phyloP scores from a whole-genome alignment of 2,329 filamentous ascomycete genomes.

The Epichloe gansuensis region DNA sequence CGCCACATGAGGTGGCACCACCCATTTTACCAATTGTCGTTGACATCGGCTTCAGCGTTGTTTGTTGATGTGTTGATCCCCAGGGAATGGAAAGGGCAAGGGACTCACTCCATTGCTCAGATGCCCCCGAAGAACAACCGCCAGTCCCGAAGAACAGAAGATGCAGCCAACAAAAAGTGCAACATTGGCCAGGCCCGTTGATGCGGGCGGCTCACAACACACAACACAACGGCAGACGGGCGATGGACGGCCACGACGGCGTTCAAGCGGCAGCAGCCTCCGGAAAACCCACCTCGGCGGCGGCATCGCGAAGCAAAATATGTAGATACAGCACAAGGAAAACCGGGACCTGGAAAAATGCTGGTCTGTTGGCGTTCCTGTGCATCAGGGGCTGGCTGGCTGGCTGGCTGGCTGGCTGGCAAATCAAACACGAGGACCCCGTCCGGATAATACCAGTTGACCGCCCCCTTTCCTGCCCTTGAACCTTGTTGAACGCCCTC shows the following conservation, averaged over 20 bases:
- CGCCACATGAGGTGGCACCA: constrained; percentile 13
- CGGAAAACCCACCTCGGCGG: not conserved
- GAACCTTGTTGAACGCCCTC: not conserved
- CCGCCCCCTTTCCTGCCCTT: not conserved
- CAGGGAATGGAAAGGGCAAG: no score
- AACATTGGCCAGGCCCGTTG: no score
- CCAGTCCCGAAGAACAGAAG: no score
- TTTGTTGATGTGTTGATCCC: no score
- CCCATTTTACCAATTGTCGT: not conserved
- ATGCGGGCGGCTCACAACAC: no score
- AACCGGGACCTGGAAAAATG: no score
- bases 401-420: not conserved
- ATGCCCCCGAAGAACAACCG: no score
- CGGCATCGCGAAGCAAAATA: not conserved
- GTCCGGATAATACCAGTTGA: not conserved
- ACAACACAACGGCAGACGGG: no score
- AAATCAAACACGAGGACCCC: not conserved
- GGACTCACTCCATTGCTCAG: no score
- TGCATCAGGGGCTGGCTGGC: not conserved
- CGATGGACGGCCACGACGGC: not conserved
- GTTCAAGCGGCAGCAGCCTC: not conserved
- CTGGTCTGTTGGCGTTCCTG: no score
- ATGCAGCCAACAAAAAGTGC: no score
- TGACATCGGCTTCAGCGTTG: not conserved
- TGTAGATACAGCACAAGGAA: not conserved